Base-by-base conservation (phyloP, 2,329 filamentous ascomycete genomes). In the Colletotrichum limetticola region DNA sequence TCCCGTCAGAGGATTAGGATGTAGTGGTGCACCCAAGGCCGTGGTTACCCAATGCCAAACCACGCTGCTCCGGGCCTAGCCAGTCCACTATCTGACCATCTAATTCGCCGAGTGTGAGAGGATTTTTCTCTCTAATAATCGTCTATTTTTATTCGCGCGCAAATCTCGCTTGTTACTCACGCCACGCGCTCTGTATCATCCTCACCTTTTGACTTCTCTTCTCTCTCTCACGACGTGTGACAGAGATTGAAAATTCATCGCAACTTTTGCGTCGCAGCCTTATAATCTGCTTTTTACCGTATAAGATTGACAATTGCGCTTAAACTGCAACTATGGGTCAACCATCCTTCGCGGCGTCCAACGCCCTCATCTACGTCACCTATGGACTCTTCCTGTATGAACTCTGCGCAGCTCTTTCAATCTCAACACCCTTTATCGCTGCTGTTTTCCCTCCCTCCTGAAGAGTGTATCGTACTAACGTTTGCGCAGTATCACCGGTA, bases 341-440 rank as follows among this genome's bases (percentile, higher is more conserved):
- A 76, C 93, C 93, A 71, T 95, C 94, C 1, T 90, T 86, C 68
- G 85, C 89, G 87, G 93, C 93, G 80, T 95, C 94, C 37, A 95
- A 96, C 86, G 93, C 93, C 86, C 87, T 96, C 80, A 92, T 97
- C 80, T 96, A 95, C 80, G 85, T 94, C 66, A 94, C 93, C 62
- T 95, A 95, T 85, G 92, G 89, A 75, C 86, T 87, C 62, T 97
- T 97, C 81, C 85, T 97, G 94, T 96, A 85, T 70, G 90, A 76
- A 63, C 56, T 32, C 3, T n/a, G 42, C 42, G 37, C 37, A 22
- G 59, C n/a, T 16, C 8, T 55, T 26, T 14, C 12, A 46, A 58
- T 19, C 22, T 12, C 53, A 30, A 52, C 22, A 22, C 37, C 2
- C 19, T 60, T 6, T 9, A 22, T 8, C 28, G 11, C 24, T 28